Base-by-base conservation (phyloP, 768 basidiomycete species). In the Lentinula edodes region DNA sequence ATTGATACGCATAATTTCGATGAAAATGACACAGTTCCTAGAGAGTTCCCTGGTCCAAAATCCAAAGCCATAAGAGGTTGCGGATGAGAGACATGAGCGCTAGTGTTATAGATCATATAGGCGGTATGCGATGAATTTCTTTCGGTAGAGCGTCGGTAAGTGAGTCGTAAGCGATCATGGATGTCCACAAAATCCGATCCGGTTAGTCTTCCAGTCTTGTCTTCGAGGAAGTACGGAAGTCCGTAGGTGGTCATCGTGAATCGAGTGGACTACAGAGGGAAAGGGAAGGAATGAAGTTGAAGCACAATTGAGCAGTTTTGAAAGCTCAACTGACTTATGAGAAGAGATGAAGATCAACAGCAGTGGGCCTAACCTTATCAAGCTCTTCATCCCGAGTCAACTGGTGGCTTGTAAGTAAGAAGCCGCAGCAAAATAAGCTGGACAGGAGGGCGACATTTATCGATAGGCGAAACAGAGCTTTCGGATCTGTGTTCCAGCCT, bases 151-250 rank as follows among this genome's bases (percentile, higher is more conserved):
- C 83, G 80, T 39, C 80, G 77, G 60, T 85, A 73, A 55, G 68
- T 70, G 63, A 87, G 73, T 35, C 74, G 74, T 68, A 87, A 76
- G 18, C 88, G 85, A 52, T 83, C 83, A 70, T 89, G 76, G 64
- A 88, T 75, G 71, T 90, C 89, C 53, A 79, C 68, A 67, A 85
- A 90, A 18, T 85, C 80, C 3, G 85, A 81, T 39, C 80, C 83
- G 12, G 74, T 73, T 41, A 85, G 71, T 39, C 67, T 71, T 4
- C 86, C 87, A 6, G 80, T 81, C 60, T 74, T 81, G 73, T 89
- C 88, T 68, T 87, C 84, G 61, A 90, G 82, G 66, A 88, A 80
- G 71, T 75, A 82, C 42, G 86, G 83, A 66, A 87, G 74, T 60
- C 82, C 83, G 62, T 82, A 85, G 60, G 74, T 76, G 13, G 79